Evolutionary conservation across 2,329 filamentous ascomycete species (phyloP).

Genomic region (Trichoderma afroharzianum): DNA sequence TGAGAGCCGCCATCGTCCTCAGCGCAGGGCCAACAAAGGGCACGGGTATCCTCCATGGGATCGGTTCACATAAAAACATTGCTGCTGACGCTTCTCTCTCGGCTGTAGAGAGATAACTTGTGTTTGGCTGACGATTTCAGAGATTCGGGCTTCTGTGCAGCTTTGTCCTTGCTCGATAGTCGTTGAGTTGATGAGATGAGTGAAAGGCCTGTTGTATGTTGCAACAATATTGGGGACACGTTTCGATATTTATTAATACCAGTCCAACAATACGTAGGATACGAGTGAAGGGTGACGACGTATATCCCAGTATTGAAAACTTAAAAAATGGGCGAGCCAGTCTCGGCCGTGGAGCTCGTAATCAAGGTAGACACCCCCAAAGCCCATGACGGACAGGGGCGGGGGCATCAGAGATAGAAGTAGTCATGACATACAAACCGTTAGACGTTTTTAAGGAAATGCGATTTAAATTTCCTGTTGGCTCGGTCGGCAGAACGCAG

Average conservation of each 20-base stretch:
- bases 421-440: no score
- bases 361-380: not conserved
- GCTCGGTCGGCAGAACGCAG: slow-evolving; percentile 78
- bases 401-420: not conserved
- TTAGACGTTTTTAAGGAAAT: slow-evolving; percentile 70
- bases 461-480: slow-evolving; percentile 87
- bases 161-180: not conserved
- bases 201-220: not conserved
- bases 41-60: slow-evolving; percentile 17
- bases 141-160: not conserved
- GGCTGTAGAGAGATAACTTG: not conserved
- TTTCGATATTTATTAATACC: not conserved
- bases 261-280: not conserved
- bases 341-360: not conserved
- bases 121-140: not conserved
- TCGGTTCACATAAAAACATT: not conserved
- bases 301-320: not conserved
- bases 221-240: not conserved
- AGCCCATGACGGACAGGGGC: not conserved
- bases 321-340: not conserved
- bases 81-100: not conserved
- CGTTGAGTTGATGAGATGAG: not conserved
- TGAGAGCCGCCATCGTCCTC: slow-evolving; percentile 2
- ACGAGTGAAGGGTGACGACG: not conserved
- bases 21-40: slow-evolving; percentile 12